Percentiles rank a stretch among this genome's conserved stretches.
Conservation (phyloP, 1,284 basidiomycete genomes). For the Chalciporus sp. region DNA sequence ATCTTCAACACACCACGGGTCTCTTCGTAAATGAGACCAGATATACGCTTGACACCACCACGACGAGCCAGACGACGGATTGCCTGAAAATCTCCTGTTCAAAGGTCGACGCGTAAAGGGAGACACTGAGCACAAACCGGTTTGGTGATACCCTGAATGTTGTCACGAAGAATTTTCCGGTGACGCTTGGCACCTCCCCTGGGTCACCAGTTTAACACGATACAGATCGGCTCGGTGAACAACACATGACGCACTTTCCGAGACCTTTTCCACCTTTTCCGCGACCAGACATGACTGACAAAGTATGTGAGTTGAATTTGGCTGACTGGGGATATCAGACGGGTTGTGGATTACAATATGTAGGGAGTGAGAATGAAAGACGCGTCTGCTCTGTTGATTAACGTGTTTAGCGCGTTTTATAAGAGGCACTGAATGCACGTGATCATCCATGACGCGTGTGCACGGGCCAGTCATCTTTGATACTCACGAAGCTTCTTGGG, state of each 20-base stretch:
- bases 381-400: neutral
- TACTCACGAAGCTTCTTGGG: too few species aligned
- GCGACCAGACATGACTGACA: slow-evolving; percentile 43
- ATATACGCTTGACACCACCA: slow-evolving; percentile 86
- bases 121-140: slow-evolving; percentile 26
- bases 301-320: neutral
- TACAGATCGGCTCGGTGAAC: neutral
- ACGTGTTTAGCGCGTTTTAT: neutral
- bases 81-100: slow-evolving; percentile 25
- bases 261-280: slow-evolving; percentile 43
- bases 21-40: slow-evolving; percentile 81
- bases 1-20: slow-evolving; percentile 86
- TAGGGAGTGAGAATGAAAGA: neutral
- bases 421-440: neutral
- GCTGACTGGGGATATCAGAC: neutral
- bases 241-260: neutral
- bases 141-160: slow-evolving; percentile 72
- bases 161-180: slow-evolving; percentile 74
- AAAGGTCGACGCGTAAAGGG: too few species aligned
- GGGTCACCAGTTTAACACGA: slow-evolving; percentile 39
- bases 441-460: neutral
- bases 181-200: slow-evolving; percentile 78
- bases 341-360: too few species aligned
- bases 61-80: slow-evolving; percentile 86
- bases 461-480: too few species aligned